phyloP scores from a whole-genome alignment of 805 yeast species.

The Ogataea nakhonphanomensis region DNA sequence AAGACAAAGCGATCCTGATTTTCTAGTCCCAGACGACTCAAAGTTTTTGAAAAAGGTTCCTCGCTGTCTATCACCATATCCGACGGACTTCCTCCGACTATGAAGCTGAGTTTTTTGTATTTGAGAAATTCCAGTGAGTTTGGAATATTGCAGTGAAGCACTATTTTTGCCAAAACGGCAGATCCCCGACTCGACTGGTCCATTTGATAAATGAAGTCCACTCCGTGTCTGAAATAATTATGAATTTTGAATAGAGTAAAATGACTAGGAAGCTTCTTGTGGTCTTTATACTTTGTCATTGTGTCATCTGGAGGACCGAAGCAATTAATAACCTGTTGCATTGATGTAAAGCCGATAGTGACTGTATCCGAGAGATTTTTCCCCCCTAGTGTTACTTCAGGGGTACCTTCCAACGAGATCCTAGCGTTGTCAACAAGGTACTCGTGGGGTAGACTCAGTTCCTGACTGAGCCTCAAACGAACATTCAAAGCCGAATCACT shows the following conservation, averaged over 20 bases:
- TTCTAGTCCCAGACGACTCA: constrained; percentile 3
- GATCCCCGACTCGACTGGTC: constrained; percentile 24
- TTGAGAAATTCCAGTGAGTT: constrained; percentile 51
- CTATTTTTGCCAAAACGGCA: constrained; percentile 41
- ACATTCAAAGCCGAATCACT: not conserved
- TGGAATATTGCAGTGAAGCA: constrained; percentile 51
- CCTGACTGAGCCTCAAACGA: too few relatives aligned
- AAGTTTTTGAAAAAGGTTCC: not conserved
- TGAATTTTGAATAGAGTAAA: constrained; percentile 37
- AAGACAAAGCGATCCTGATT: constrained; percentile 26
- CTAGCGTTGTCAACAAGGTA: too few relatives aligned
- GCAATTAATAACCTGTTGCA: constrained; percentile 43
- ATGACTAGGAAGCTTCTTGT: constrained; percentile 27
- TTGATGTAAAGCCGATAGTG: constrained; percentile 41
- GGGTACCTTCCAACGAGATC: too few relatives aligned
- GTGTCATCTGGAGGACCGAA: constrained; percentile 59
- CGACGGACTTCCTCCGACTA: not conserved
- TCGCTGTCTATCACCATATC: not conserved
- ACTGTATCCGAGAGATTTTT: not conserved
- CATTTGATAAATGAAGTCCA: constrained; percentile 51
- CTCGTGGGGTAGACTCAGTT: too few relatives aligned
- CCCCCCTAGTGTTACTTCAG: too few relatives aligned
- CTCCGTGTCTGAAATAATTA: constrained; percentile 53
- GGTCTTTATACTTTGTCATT: constrained; percentile 36
- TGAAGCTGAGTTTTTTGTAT: constrained; percentile 46